Percentiles rank a stretch among this genome's conserved stretches.
These are phyloP conservation scores for Boletellus sp. DNA, from an alignment of 1,284 basidiomycete genomes.

Conservation along the genomic window DNA sequence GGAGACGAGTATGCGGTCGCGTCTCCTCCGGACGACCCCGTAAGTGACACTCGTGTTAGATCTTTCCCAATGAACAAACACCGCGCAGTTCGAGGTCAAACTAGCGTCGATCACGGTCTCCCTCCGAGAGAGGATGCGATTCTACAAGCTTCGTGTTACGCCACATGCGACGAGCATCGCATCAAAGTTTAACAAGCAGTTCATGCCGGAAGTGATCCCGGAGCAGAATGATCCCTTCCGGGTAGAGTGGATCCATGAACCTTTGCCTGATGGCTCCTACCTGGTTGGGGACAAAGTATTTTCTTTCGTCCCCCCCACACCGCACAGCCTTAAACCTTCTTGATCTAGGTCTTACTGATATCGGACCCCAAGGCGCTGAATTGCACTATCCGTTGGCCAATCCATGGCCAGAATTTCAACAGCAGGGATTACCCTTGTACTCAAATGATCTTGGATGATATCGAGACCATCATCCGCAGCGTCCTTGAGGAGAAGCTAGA, in stretches of 20 bases:
- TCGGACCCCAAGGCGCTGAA: conserved; percentile 63
- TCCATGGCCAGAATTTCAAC: conserved; percentile 76
- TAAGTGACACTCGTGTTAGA: conserved; percentile 33
- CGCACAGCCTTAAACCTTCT: conserved; percentile 10
- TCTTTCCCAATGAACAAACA: conserved; percentile 3
- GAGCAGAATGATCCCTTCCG: conserved; percentile 79
- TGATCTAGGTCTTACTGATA: conserved; percentile 63
- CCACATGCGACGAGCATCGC: conserved; percentile 71
- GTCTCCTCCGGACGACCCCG: conserved; percentile 55
- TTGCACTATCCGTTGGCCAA: conserved; percentile 76
- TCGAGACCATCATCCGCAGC: conserved; percentile 66
- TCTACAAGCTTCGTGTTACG: conserved; percentile 80
- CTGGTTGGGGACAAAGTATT: conserved; percentile 70
- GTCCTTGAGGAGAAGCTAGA: conserved; percentile 61
- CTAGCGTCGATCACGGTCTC: conserved; percentile 70
- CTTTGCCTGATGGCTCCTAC: conserved; percentile 42
- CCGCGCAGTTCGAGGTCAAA: conserved; percentile 63
- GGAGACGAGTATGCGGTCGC: conserved; percentile 47
- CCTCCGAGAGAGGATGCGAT: conserved; percentile 81
- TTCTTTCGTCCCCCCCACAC: conserved; percentile 2
- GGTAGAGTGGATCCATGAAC: conserved; percentile 74
- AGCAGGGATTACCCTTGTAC: conserved; percentile 68
- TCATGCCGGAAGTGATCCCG: conserved; percentile 76
- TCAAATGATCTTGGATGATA: conserved; percentile 72
- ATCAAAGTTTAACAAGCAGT: conserved; percentile 71